Evolutionary conservation across 202 grass and related monocot genomes (phyloP), one percentile per base, ranked within the genome.

Genomic region (Sporobolus alterniflorus): DNA sequence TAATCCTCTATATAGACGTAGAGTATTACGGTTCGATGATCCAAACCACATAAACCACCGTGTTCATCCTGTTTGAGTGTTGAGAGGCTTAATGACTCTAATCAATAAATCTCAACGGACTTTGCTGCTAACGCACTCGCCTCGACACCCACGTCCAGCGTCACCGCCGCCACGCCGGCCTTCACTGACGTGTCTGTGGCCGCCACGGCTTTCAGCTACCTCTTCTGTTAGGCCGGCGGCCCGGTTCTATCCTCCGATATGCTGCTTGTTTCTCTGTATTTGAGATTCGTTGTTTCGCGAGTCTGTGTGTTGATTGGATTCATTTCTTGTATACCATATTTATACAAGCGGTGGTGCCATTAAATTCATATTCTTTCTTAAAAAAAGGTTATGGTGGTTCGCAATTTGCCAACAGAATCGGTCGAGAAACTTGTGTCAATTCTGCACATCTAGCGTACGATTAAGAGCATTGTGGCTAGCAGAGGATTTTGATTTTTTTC

Each of bases 221-320:
- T 85, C 65, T 85, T 82, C 71, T 85, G 82, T 57, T 82, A 84
- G 40, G 71, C n/a, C n/a, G 21, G 46, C 34, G 20, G 62, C n/a
- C n/a, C n/a, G n/a, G n/a, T n/a, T 16, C 21, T 9, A 55, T 2
- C 21, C 44, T 11, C 44, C 21, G 22, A 16, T 31, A 7, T 49
- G 59, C 28, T 20, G 17, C 30, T 28, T 76, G 0, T 61, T 77
- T 0, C 9, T 69, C 22, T 5, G 31, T 81, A 54, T 74, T 34
- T 48, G 30, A 5, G 64, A 84, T 49, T 39, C 62, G 64, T 84
- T 62, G 64, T 62, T 50, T 50, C 52, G 4, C 24, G 14, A 18
- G 11, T 77, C 51, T 1, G 14, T 48, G 1, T 16, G 20, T 26
- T n/a, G 51, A 6, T 62, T 51, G 6, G 14, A 71, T 51, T 41